Conservation (phyloP, 805 yeast species). For the Wickerhamiella slavikovae region DNA sequence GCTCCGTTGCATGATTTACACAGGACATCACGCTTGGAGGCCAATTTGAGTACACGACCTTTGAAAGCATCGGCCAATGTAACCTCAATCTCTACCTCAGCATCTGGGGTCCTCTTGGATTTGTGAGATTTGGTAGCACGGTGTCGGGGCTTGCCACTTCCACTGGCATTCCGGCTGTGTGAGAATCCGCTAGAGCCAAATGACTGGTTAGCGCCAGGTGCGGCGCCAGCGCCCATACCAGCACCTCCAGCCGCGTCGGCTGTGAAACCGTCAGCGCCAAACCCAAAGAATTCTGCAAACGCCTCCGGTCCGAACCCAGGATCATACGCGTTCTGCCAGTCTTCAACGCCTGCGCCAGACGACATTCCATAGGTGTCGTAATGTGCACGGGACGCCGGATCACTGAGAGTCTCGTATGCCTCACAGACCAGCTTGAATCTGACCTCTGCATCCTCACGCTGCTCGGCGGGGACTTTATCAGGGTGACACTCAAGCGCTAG, state of each 20-base stretch:
- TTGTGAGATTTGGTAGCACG: no score
- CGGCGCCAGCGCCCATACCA: background rate
- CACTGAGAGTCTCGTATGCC: constrained; percentile 69
- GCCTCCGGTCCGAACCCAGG: constrained; percentile 46
- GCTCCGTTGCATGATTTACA: constrained; percentile 59
- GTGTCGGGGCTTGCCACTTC: no score
- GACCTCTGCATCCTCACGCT: constrained; percentile 49
- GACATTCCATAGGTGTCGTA: constrained; percentile 19
- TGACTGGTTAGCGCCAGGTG: constrained; percentile 4
- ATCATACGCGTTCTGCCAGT: constrained; percentile 19
- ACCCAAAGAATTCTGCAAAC: constrained; percentile 49
- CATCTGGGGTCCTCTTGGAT: constrained; percentile 50
- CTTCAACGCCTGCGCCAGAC: constrained; percentile 21
- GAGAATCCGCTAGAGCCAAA: background rate
- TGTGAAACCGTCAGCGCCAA: constrained; percentile 9
- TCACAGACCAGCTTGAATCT: constrained; percentile 66
- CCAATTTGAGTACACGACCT: constrained; percentile 63
- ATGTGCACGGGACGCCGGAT: constrained; percentile 23
- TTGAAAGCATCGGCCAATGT: constrained; percentile 69
- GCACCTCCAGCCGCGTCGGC: background rate
- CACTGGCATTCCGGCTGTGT: background rate
- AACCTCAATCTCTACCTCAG: constrained; percentile 40
- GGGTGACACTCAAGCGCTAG: constrained; percentile 76
- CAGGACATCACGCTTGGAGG: constrained; percentile 47
- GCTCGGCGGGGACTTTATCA: constrained; percentile 57